Evolutionary conservation across 1,284 basidiomycete genomes (phyloP).

Genomic region (Abortiporus biennis): DNA sequence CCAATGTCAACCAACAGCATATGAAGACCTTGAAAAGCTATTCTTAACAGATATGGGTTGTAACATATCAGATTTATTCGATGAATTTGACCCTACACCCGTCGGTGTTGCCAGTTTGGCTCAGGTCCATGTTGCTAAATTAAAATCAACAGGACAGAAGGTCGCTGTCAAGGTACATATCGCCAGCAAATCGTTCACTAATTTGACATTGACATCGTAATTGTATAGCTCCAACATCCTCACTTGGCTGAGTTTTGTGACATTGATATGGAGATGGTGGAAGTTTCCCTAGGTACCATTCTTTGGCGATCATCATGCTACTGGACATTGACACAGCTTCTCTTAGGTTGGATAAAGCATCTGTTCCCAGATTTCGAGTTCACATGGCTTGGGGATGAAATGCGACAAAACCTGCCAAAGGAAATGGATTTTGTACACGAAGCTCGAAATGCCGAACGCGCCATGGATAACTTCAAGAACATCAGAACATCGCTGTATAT

Average conservation of each 20-base stretch:
- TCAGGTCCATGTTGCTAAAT: conserved; percentile 87
- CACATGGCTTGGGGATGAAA: conserved; percentile 91
- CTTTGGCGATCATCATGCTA: conserved; percentile 11
- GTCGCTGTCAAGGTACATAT: conserved; percentile 96
- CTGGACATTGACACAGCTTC: conserved; percentile 7
- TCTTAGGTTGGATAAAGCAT: conserved; percentile 77
- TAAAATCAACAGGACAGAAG: conserved; percentile 61
- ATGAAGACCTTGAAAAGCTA: conserved; percentile 61
- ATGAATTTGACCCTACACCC: conserved; percentile 83
- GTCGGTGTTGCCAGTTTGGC: conserved; percentile 94
- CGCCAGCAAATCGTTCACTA: conserved; percentile 7
- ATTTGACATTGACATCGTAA: background rate
- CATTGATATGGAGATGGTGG: conserved; percentile 82
- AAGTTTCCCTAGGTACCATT: conserved; percentile 72
- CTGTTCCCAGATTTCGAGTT: conserved; percentile 92
- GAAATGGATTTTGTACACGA: conserved; percentile 96
- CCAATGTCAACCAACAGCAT: conserved; percentile 76
- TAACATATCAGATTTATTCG: conserved; percentile 62
- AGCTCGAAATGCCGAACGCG: conserved; percentile 77
- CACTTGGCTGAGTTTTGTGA: conserved; percentile 90
- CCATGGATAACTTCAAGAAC: conserved; percentile 68
- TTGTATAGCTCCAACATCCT: conserved; percentile 81
- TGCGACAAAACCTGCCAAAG: conserved; percentile 88
- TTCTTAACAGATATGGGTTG: conserved; percentile 71
- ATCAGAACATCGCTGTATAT: conserved; percentile 85